A percentile compares a stretch with the other conserved stretches of the same genome.
Conservation (phyloP, 2,329 filamentous ascomycete species). For the Teratosphaeria viscida region DNA sequence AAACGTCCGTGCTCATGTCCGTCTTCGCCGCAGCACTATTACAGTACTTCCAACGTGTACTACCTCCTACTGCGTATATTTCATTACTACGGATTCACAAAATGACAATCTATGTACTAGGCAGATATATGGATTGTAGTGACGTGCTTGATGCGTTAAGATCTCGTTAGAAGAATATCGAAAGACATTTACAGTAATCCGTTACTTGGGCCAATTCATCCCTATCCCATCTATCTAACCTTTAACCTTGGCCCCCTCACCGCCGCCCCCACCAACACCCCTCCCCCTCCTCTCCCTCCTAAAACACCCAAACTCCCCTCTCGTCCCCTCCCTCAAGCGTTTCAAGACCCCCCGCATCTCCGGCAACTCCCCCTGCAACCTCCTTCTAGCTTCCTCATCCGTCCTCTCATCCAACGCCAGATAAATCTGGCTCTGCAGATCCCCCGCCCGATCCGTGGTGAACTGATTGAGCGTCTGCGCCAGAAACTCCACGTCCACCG, state of each 20-base stretch:
- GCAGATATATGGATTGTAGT: too few species aligned
- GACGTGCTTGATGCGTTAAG: too few species aligned
- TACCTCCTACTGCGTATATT: too few species aligned
- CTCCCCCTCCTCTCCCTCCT: conserved; percentile 8
- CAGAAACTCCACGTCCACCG: conserved; percentile 92
- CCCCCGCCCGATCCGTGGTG: conserved; percentile 69
- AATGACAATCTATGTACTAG: too few species aligned
- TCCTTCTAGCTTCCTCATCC: conserved; percentile 70
- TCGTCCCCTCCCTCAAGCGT: conserved; percentile 67
- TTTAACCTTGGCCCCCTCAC: neutral
- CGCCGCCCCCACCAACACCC: neutral
- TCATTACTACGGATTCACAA: too few species aligned
- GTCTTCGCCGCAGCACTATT: neutral
- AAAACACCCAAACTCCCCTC: conserved; percentile 58
- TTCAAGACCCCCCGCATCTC: conserved; percentile 85
- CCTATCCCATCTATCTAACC: neutral
- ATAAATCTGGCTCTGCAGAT: conserved; percentile 83
- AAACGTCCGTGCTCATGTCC: neutral
- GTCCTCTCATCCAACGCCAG: conserved; percentile 81
- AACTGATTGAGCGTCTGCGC: conserved; percentile 87
- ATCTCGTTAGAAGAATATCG: too few species aligned
- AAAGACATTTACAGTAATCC: too few species aligned
- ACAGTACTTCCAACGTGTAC: too few species aligned
- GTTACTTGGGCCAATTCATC: neutral
- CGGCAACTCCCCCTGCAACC: conserved; percentile 75